Percentiles rank a stretch among this genome's conserved stretches.
Conservation (phyloP, 2,329 filamentous ascomycete genomes). For the Diaporthe velutina region DNA sequence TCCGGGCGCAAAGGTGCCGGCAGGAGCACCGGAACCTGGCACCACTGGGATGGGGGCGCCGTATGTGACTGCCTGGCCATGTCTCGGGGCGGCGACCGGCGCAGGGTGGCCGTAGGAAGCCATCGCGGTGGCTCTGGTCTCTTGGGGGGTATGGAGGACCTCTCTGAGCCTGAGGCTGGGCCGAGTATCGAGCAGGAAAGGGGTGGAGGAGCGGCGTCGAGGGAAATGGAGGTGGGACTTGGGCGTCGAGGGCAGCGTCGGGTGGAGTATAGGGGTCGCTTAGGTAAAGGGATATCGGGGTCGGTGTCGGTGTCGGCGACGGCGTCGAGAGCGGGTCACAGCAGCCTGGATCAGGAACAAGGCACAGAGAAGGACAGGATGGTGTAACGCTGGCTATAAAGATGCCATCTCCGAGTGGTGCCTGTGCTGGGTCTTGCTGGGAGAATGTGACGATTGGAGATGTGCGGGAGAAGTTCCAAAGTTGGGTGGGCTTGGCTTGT, state of each 20-base stretch:
- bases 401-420: slow-evolving; percentile 33
- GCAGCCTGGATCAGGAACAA: slow-evolving; percentile 30
- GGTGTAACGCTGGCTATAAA: slow-evolving; percentile 28
- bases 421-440: slow-evolving; percentile 23
- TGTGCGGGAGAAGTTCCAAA: neutral
- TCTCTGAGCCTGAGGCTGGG: slow-evolving; percentile 34
- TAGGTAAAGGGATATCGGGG: slow-evolving; percentile 35
- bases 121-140: slow-evolving; percentile 46
- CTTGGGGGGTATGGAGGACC: slow-evolving; percentile 27
- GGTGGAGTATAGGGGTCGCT: slow-evolving; percentile 41
- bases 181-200: slow-evolving; percentile 32
- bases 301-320: slow-evolving; percentile 34
- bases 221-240: slow-evolving; percentile 31
- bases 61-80: slow-evolving; percentile 59
- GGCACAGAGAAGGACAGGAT: slow-evolving; percentile 15
- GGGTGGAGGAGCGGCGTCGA: slow-evolving; percentile 28
- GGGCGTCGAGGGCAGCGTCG: slow-evolving; percentile 20
- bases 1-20: slow-evolving; percentile 90
- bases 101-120: slow-evolving; percentile 56
- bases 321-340: slow-evolving; percentile 31
- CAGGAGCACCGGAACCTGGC: slow-evolving; percentile 63
- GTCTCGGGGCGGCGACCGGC: slow-evolving; percentile 54
- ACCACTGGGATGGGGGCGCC: slow-evolving; percentile 55
- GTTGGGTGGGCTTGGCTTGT: slow-evolving; percentile 19
- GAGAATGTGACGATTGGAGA: neutral